Base-by-base conservation (phyloP, 225 moss, liverwort and hornwort genomes). In the Antitrichia curtipendula region DNA sequence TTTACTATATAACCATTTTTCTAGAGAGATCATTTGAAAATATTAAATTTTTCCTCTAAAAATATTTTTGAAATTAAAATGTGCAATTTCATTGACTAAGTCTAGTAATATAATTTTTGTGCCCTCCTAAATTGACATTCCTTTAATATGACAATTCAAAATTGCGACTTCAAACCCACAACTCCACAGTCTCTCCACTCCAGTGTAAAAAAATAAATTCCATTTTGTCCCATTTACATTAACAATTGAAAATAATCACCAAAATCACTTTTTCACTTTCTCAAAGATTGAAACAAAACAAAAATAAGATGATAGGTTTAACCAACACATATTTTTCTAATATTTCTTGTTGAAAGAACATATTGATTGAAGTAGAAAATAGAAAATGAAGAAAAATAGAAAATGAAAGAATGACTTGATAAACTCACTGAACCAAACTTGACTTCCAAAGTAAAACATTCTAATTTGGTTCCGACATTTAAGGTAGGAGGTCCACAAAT, bases 1-100 rank as follows among this genome's bases (percentile, higher is more conserved):
- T 40, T 15, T 8, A 25, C 0, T 13, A 5, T 5, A 2, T 43
- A 6, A 9, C 43, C 16, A 71, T 43, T 9, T 1, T 28, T 28
- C 0, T 10, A 1, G 1, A 17, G 6, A 6, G 6, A 72, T 72
- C 9, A 43, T 23, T 45, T 72, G 6, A 1, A 9, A 43, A 45
- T 45, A 28, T 28, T 17, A 16, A 1, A n/a, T 16, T 71, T 71
- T 2, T 43, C 6, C 3, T 2, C 2, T 4, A 24, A 9, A 3
- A 2, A 9, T 28, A 2, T 27, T 28, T 43, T 28, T 72, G 0
- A 72, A 72, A 45, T 2, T 6, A 10, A 27, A 28, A 10, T 45
- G 28, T 29, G 6, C 9, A 72, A 28, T 72, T 10, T 28, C 9
- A 10, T 43, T 71, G 28, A 71, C 28, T 16, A 71, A 27, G 2